Percentiles rank a stretch among this genome's conserved stretches.
These are phyloP conservation scores for Colletotrichum limetticola DNA, from an alignment of 2,329 filamentous ascomycete genomes.

Conservation along the genomic window DNA sequence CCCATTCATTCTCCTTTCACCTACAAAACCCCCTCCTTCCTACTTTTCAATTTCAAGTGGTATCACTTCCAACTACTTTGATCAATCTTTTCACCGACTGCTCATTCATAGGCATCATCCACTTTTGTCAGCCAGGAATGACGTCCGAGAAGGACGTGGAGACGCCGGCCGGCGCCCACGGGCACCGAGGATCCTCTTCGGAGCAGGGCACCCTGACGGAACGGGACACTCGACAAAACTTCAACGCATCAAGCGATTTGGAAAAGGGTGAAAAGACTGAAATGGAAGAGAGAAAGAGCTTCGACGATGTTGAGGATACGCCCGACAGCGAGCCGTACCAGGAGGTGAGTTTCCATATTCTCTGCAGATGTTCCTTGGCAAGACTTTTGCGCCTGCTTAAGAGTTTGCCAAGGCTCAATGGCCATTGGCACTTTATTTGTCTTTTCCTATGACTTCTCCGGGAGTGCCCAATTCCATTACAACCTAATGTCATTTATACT, in stretches of 20 bases:
- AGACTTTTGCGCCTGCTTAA: background rate
- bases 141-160: conserved; percentile 21
- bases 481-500: too few relatives aligned
- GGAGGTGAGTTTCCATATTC: conserved; percentile 7
- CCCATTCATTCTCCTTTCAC: background rate
- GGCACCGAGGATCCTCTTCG: conserved; percentile 19
- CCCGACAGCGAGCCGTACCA: conserved; percentile 31
- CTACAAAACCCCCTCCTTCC: background rate
- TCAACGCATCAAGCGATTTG: conserved; percentile 3
- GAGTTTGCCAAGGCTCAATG: background rate
- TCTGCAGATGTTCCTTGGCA: background rate
- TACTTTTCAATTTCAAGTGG: background rate
- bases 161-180: conserved; percentile 16
- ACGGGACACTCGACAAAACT: conserved; percentile 10
- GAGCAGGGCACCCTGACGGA: conserved; percentile 19
- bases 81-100: background rate
- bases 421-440: background rate
- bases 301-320: conserved; percentile 26
- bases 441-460: background rate
- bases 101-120: background rate
- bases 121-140: background rate
- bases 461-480: background rate
- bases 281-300: conserved; percentile 31
- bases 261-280: conserved; percentile 4
- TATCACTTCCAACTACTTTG: background rate